Percentiles rank a stretch among this genome's conserved stretches.
These are phyloP conservation scores for Fomitopsis palustris DNA, from an alignment of 1,284 basidiomycete genomes.

Conservation along the genomic window DNA sequence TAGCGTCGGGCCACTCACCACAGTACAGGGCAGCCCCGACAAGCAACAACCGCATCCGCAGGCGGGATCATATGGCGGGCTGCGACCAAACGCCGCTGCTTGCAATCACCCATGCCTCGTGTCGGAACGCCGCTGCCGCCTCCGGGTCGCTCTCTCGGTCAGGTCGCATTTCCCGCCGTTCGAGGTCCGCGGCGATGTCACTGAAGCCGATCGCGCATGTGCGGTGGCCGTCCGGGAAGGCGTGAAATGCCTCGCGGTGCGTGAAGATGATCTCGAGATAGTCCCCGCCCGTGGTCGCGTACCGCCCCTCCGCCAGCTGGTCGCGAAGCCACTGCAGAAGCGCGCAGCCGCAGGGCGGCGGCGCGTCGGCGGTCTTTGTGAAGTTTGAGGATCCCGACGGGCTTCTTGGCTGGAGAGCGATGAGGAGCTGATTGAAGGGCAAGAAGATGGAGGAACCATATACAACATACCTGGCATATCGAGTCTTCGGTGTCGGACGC, in stretches of 20 bases:
- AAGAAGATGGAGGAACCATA: background rate
- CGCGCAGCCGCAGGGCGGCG: conserved; percentile 36
- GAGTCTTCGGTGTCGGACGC: conserved; percentile 26
- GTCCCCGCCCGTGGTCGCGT: conserved; percentile 60
- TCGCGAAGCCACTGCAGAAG: conserved; percentile 58
- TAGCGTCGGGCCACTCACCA: background rate
- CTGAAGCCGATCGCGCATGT: conserved; percentile 59
- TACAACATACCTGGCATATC: conserved; percentile 20
- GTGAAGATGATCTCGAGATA: conserved; percentile 74
- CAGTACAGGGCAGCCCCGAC: background rate
- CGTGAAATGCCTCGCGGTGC: conserved; percentile 62
- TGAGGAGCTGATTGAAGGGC: conserved; percentile 2
- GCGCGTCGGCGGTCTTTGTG: conserved; percentile 22
- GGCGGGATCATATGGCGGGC: background rate
- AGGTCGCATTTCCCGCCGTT: conserved; percentile 55
- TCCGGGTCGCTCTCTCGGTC: conserved; percentile 66
- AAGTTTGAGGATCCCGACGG: conserved; percentile 16
- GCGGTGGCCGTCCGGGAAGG: conserved; percentile 55
- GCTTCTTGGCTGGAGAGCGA: conserved; percentile 5
- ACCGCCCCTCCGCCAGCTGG: conserved; percentile 46
- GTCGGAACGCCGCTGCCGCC: conserved; percentile 53
- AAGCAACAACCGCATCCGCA: background rate
- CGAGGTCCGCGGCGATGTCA: conserved; percentile 58
- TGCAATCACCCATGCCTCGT: conserved; percentile 62
- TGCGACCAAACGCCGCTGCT: background rate